Conservation (phyloP, 306 rosid species). For the Inga leiocalycina region DNA sequence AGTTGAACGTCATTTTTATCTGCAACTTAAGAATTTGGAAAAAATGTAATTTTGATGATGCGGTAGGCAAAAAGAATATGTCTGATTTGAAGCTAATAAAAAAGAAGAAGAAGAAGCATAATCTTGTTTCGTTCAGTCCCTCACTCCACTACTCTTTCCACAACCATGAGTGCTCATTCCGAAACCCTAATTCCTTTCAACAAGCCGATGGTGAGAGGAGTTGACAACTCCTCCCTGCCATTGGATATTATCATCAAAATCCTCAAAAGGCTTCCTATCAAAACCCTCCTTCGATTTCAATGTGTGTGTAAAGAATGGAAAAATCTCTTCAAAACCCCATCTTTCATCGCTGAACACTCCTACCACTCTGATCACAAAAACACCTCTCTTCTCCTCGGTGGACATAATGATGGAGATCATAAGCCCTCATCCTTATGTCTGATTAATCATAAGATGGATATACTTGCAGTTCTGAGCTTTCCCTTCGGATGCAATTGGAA, state of each 20-base stretch:
- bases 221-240: background rate
- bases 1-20: too few species aligned
- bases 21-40: too few species aligned
- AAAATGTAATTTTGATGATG: too few species aligned
- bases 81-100: too few species aligned
- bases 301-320: background rate
- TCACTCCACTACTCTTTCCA: too few species aligned
- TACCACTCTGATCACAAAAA: background rate
- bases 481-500: background rate
- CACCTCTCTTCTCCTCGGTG: background rate
- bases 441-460: background rate
- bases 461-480: too few species aligned
- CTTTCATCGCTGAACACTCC: background rate
- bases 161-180: too few species aligned
- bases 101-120: too few species aligned
- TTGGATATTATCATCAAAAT: background rate
- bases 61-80: too few species aligned
- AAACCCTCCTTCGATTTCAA: background rate
- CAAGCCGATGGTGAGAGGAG: background rate
- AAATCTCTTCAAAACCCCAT: background rate
- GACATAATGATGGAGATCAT: too few species aligned
- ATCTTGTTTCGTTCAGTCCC: too few species aligned
- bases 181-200: background rate
- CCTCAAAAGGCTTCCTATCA: background rate
- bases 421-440: too few species aligned